Evolutionary conservation across 352 stramenopile genomes (phyloP), one percentile per base, ranked within the genome.

Genomic region (Phytophthora pluvialis): DNA sequence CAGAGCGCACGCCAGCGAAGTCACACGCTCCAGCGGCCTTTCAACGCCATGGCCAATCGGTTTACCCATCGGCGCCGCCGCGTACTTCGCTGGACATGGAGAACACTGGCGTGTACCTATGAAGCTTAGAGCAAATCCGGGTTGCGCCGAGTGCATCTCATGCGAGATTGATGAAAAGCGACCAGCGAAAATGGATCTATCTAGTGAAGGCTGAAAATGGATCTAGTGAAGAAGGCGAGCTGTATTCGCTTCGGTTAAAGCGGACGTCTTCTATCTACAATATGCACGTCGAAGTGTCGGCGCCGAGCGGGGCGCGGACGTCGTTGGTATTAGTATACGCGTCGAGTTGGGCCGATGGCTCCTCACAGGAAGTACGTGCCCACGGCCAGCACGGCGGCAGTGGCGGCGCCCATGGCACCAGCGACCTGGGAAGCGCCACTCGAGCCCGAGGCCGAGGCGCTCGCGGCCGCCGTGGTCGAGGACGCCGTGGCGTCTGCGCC

Each of bases 351-450:
- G 25, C 39, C 36, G 31, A 8, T 53, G 25, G 21, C 25, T 49
- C 29, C 13, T 36, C 68, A 72, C 57, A 72, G 57, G 57, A 72
- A 68, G 58, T 64, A 72, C 29, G 64, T 60, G 46, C 64, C 46
- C 21, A 68, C 43, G 15, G 45, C 50, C 12, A 72, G 45, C 12
- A 72, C 49, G n/a, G 58, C 40, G 8, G 64, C 57, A 4, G 64
- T 60, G 12, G 51, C 64, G 5, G 44, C 51, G 5, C 57, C 64
- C 64, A 68, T 63, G 25, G 42, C 25, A 25, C 55, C 43, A 16
- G 64, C 18, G 12, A 64, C 44, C 5, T 67, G 57, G 4, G 58
- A 61, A 13, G 58, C 52, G 1, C 33, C 52, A 15, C 50, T 64
- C 26, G 64, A 67, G 1, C 57, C 53, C 11, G 64, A 62, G 0